Evolutionary conservation across 768 basidiomycete genomes (phyloP).

Genomic region (Lepiota brunneoincarnata): DNA sequence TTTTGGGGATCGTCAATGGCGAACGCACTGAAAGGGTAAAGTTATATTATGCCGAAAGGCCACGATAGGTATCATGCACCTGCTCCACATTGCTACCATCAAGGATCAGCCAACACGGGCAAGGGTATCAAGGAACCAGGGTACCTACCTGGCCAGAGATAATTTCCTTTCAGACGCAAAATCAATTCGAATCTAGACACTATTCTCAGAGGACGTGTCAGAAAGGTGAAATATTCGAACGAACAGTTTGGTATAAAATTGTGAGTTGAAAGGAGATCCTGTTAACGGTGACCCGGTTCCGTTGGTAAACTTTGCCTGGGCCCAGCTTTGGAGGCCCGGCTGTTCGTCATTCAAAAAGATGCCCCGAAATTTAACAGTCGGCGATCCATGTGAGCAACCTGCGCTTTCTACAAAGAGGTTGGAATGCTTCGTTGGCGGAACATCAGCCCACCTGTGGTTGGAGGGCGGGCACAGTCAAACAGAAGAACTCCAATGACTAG

Average conservation of each 20-base stretch:
- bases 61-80: constrained; percentile 21
- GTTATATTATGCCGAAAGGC: background rate
- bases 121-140: background rate
- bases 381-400: constrained; percentile 56
- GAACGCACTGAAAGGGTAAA: constrained; percentile 39
- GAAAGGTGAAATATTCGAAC: constrained; percentile 14
- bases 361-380: constrained; percentile 69
- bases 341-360: constrained; percentile 79
- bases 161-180: constrained; percentile 65
- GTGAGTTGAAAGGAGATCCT: constrained; percentile 58
- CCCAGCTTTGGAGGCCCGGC: constrained; percentile 71
- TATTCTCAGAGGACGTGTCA: background rate
- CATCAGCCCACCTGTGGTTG: constrained; percentile 76
- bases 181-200: constrained; percentile 58
- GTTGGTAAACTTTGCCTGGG: constrained; percentile 64
- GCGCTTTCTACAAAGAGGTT: constrained; percentile 43
- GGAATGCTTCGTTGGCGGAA: constrained; percentile 51
- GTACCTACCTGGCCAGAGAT: constrained; percentile 62
- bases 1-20: constrained; percentile 58
- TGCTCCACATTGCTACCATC: constrained; percentile 39
- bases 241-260: constrained; percentile 57
- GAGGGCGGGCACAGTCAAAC: constrained; percentile 6
- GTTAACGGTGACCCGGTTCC: constrained; percentile 48
- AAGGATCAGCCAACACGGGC: background rate
- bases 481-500: background rate